Evolutionary conservation across 2,329 filamentous ascomycete genomes (phyloP), one percentile per base, ranked within the genome.

Genomic region (Monilinia laxa): DNA sequence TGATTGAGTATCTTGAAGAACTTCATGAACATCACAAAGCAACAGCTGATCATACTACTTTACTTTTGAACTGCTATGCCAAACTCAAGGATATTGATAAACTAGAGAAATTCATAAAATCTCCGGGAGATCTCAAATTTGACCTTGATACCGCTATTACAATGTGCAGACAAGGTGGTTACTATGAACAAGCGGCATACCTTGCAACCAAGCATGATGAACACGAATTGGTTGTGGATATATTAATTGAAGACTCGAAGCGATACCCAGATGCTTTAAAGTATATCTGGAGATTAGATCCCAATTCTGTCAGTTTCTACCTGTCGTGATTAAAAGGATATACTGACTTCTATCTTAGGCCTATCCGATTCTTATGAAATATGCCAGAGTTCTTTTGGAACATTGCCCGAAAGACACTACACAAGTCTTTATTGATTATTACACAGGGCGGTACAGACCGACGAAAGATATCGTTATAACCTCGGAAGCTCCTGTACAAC

Each of bases 81-180:
- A 99, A 99, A 76, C 81, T 98, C 20, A 99, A 99, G 77, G 95
- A 99, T 76, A 94, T 97, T 6, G 90, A 93, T 66, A 99, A 99
- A 79, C 83, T 99, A 9, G 94, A 99, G 75, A 90, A 90, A 31
- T 99, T 99, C 72, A 99, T 99, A 79, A 96, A 96, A 76, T 93
- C 93, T 38, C 93, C 94, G 0, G 93, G 91, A 2, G 93, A 97
- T 73, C 84, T 97, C 53, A 97, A 96, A 74, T 99, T 99, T 74
- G 95, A 99, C 76, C 83, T 98, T 3, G 95, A 99, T 72, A 99
- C 95, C 1, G 95, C 95, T 18, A 99, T 99, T 70, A 87, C 90
- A 2, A 97, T 99, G 93, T 99, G 95, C 75, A 87, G 96, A 38
- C 95, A 99, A 79, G 95, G 94, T 14, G 94, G 95, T 0, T 99